Evolutionary conservation across 129 eudicot genomes (phyloP).

Genomic region (Artemisia annua): DNA sequence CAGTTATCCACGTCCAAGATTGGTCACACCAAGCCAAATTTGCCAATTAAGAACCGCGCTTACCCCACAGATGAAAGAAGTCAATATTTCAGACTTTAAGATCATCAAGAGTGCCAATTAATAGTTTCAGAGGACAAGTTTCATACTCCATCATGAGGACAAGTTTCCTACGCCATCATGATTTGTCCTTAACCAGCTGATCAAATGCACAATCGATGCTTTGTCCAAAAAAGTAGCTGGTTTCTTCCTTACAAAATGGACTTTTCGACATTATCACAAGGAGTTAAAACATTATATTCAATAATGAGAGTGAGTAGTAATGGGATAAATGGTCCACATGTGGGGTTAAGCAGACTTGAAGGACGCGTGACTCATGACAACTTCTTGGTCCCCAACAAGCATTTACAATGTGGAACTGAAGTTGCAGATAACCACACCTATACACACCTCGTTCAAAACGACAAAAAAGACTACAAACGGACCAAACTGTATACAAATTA

Average conservation of each 20-base stretch:
- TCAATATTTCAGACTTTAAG: too few relatives aligned
- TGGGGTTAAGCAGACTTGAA: neutral
- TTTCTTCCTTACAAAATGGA: neutral
- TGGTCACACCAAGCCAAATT: too few relatives aligned
- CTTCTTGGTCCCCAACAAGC: constrained; percentile 8
- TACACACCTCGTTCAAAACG: neutral
- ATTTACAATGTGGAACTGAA: neutral
- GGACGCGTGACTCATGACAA: neutral
- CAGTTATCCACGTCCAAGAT: too few relatives aligned
- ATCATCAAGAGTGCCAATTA: neutral
- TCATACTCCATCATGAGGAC: neutral
- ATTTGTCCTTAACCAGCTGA: neutral
- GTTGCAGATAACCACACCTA: constrained; percentile 6
- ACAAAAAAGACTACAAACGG: constrained; percentile 7
- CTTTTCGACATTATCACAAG: constrained; percentile 1
- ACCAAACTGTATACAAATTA: neutral
- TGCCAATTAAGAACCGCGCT: too few relatives aligned
- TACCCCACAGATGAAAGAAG: too few relatives aligned
- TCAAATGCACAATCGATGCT: neutral
- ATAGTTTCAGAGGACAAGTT: neutral
- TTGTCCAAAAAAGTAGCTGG: constrained; percentile 6
- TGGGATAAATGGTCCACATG: constrained; percentile 9
- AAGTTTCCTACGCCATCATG: neutral
- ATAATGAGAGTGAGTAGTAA: too few relatives aligned
- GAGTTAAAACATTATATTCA: neutral